Evolutionary conservation across 1,139 yeast species (phyloP).

Genomic region (Taphrina flavorubra): DNA sequence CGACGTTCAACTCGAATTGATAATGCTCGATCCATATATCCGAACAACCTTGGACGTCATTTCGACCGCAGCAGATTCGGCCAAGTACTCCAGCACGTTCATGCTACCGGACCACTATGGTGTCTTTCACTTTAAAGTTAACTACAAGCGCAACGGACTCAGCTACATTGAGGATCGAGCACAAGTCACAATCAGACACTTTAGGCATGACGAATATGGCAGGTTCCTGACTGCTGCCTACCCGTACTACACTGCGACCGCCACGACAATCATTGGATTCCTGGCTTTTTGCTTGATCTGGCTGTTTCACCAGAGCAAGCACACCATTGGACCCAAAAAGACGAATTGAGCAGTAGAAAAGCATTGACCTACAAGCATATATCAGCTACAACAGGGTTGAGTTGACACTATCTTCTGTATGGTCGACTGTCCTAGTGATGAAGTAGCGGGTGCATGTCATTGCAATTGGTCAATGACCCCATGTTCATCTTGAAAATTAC

Average conservation of each 20-base stretch:
- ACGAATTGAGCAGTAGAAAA: conserved; percentile 1
- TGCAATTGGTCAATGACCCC: too few relatives aligned
- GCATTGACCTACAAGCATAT: neutral
- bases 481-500: too few relatives aligned
- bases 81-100: conserved; percentile 63
- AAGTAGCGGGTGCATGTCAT: neutral
- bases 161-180: conserved; percentile 68
- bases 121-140: conserved; percentile 82
- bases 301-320: conserved; percentile 49
- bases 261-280: conserved; percentile 76
- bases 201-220: conserved; percentile 93
- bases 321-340: conserved; percentile 18
- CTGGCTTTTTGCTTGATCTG: conserved; percentile 71
- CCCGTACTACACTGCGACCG: conserved; percentile 80
- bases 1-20: conserved; percentile 80
- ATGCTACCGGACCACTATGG: conserved; percentile 95
- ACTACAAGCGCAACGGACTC: conserved; percentile 80
- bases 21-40: conserved; percentile 94
- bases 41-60: conserved; percentile 59
- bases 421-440: too few relatives aligned
- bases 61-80: conserved; percentile 50
- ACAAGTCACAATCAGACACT: conserved; percentile 85
- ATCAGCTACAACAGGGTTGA: too few relatives aligned
- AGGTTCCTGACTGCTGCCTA: conserved; percentile 80
- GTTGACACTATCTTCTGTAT: too few relatives aligned